Conservation (phyloP, 2,329 filamentous ascomycete species). For the Stemphylium lycopersici region DNA sequence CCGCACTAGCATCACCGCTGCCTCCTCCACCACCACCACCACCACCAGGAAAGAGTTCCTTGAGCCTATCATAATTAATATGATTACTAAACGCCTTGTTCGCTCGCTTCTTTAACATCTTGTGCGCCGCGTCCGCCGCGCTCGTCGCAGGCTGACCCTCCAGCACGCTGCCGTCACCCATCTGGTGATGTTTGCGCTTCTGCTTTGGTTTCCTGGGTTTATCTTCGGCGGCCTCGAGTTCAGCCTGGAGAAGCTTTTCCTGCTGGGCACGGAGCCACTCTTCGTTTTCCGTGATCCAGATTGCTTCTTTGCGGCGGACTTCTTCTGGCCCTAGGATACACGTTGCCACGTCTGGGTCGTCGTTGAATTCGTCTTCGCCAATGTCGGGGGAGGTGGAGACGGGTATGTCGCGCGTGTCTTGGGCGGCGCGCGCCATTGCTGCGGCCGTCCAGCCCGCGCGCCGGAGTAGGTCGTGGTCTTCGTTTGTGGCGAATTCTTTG, state of each 20-base stretch:
- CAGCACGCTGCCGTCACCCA: conserved; percentile 51
- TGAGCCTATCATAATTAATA: conserved; percentile 56
- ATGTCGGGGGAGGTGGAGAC: conserved; percentile 61
- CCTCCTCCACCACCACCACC: conserved; percentile 25
- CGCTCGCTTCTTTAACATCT: conserved; percentile 55
- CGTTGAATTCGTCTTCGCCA: conserved; percentile 80
- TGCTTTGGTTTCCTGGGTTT: conserved; percentile 57
- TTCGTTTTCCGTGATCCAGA: conserved; percentile 95
- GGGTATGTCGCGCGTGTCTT: conserved; percentile 28
- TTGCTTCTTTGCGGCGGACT: conserved; percentile 80
- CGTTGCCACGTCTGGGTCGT: conserved; percentile 84
- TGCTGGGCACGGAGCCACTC: conserved; percentile 90
- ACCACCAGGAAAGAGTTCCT: conserved; percentile 47
- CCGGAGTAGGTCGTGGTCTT: conserved; percentile 38
- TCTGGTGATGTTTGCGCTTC: conserved; percentile 46
- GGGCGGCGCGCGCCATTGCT: conserved; percentile 34
- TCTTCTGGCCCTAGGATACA: conserved; percentile 78
- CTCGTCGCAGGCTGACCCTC: conserved; percentile 51
- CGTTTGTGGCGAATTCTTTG: conserved; percentile 36
- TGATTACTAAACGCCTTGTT: conserved; percentile 49
- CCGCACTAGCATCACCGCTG: conserved; percentile 28
- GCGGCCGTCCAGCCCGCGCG: conserved; percentile 36
- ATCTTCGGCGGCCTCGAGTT: conserved; percentile 62
- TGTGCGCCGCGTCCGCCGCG: conserved; percentile 53
- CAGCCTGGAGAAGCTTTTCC: conserved; percentile 77